These are phyloP conservation scores for Oxytropis ochrocephala DNA, from an alignment of 306 rosid species.

Conservation along the genomic window DNA sequence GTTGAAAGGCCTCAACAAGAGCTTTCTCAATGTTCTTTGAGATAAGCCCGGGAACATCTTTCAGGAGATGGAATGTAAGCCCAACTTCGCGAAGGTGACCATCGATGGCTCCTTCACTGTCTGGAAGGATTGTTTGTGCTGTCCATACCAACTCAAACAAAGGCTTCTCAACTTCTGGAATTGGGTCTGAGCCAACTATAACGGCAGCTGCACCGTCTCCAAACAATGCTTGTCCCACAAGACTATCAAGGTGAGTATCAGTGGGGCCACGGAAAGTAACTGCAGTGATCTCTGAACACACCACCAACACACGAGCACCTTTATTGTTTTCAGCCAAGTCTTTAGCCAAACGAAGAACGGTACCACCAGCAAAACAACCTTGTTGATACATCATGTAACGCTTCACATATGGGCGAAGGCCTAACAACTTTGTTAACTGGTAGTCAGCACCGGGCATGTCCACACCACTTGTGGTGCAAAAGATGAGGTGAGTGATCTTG, in stretches of 20 bases:
- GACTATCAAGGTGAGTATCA: constrained; percentile 27
- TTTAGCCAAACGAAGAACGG: constrained; percentile 26
- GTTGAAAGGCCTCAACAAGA: constrained; percentile 20
- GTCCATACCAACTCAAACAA: constrained; percentile 23
- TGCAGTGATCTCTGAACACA: constrained; percentile 27
- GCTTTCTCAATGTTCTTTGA: constrained; percentile 25
- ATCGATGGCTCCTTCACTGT: constrained; percentile 26
- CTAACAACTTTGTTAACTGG: constrained; percentile 27
- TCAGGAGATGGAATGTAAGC: constrained; percentile 20
- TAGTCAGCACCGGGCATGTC: constrained; percentile 35
- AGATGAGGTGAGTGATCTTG: constrained; percentile 23
- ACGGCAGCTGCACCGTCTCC: constrained; percentile 30
- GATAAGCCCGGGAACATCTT: constrained; percentile 22
- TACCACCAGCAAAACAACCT: constrained; percentile 24
- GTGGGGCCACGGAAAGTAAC: constrained; percentile 23
- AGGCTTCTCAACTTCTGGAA: constrained; percentile 10
- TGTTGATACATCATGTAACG: constrained; percentile 37
- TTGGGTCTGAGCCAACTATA: constrained; percentile 22
- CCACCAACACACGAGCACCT: constrained; percentile 22
- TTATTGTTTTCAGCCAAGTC: constrained; percentile 27
- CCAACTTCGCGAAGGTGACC: constrained; percentile 26
- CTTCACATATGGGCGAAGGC: constrained; percentile 20
- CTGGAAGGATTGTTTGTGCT: constrained; percentile 20
- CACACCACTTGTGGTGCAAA: constrained; percentile 30
- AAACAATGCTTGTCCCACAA: constrained; percentile 24